A percentile compares a stretch with the other conserved stretches of the same genome.
These are phyloP conservation scores for Phytophthora palmivora DNA, from an alignment of 352 stramenopile genomes.

Conservation along the genomic window DNA sequence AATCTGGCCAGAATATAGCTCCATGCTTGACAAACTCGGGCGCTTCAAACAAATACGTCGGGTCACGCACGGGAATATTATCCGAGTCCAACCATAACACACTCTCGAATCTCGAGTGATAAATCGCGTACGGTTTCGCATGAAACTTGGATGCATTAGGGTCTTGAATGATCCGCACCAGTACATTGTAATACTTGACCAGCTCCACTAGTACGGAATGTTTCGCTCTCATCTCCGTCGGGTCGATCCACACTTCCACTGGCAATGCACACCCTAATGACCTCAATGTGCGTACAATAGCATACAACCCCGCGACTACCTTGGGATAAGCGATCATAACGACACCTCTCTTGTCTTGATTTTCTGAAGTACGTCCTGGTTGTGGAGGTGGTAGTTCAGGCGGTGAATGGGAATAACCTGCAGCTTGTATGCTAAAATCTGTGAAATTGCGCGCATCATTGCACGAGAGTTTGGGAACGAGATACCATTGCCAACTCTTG, in stretches of 20 bases:
- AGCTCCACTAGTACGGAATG: conserved; percentile 73
- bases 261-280: conserved; percentile 50
- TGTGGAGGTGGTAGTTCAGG: conserved; percentile 26
- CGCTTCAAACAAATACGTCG: conserved; percentile 83
- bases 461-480: conserved; percentile 65
- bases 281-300: conserved; percentile 68
- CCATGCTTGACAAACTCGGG: conserved; percentile 66
- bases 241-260: conserved; percentile 72
- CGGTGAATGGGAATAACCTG: conserved; percentile 45
- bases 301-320: conserved; percentile 71
- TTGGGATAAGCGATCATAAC: conserved; percentile 79
- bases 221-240: conserved; percentile 55
- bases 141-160: conserved; percentile 71
- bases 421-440: conserved; percentile 70
- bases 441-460: conserved; percentile 66
- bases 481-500: conserved; percentile 69
- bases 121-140: conserved; percentile 84
- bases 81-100: conserved; percentile 87
- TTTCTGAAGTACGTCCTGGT: conserved; percentile 4
- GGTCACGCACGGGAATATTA: conserved; percentile 78
- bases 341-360: conserved; percentile 50
- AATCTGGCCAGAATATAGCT: conserved; percentile 89
- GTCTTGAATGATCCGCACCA: conserved; percentile 66
- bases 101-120: conserved; percentile 76
- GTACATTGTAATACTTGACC: conserved; percentile 56